Base-by-base conservation (phyloP, 108 stramenopile species). In the Nitzschia inconspicua region DNA sequence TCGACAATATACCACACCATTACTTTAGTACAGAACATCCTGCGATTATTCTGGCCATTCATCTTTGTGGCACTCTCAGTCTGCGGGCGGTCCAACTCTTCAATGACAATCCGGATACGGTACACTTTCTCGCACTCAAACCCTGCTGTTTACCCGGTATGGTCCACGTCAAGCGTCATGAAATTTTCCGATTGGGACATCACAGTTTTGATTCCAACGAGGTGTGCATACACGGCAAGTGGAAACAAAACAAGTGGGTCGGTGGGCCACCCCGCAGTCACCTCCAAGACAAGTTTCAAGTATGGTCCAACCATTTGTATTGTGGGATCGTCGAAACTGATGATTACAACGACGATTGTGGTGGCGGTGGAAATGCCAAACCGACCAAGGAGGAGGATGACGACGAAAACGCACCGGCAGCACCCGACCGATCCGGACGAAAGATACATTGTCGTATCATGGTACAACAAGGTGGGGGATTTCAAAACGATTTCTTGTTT, bases 131-230 rank as follows among this genome's bases (percentile, higher is more conserved):
- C 22, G 71, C 63, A 9, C 31, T 85, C n/a, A 85, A 85, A 53
- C 83, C 83, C 39, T 85, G 83, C 50, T 85, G 83, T 62, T 59
- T 85, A 27, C 83, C 83, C 22, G 65, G 66, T 3, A 78, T 81
- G 70, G 57, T 81, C 30, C 80, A 85, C 52, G 77, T 70, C 44
- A 70, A 75, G 37, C 76, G 76, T 26, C 5, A 79, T 20, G 79
- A 81, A 57, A 50, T 77, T 2, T 80, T 84, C 59, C 19, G 35
- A 22, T 54, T 81, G 31, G 67, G 63, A 8, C 26, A 42, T n/a
- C 77, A 85, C 47, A 65, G 66, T 31, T 85, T 85, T 66, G 63
- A 70, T 57, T 58, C 77, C 22, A 70, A 75, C 39, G 37, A 75
- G 1, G 83, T 85, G 4, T 80, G 78, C 35, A 58, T 68, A 20